These are phyloP conservation scores for Cytospora paraplurivora DNA, from an alignment of 2,329 filamentous ascomycete species.

Conservation along the genomic window DNA sequence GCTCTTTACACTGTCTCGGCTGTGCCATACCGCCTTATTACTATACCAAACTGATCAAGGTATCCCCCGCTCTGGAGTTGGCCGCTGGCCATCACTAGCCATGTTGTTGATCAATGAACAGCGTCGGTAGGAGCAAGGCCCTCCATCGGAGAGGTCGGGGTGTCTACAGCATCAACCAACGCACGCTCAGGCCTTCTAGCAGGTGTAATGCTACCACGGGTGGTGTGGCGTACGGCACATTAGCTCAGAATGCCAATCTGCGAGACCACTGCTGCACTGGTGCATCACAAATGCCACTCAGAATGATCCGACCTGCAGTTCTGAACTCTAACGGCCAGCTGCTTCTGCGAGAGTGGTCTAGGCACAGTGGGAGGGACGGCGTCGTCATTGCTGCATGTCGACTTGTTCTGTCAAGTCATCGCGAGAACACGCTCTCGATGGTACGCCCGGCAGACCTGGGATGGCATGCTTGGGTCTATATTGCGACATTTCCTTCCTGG, in stretches of 20 bases:
- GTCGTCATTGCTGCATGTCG: constrained; percentile 9
- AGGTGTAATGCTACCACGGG: neutral
- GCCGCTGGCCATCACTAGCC: neutral
- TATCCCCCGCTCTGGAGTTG: neutral
- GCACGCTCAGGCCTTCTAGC: neutral
- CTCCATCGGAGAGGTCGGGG: neutral
- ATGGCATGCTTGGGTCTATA: neutral
- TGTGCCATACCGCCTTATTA: neutral
- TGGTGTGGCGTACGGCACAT: neutral
- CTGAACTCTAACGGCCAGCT: neutral
- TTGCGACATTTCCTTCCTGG: constrained; percentile 4
- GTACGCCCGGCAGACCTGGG: constrained; percentile 11
- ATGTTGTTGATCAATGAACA: constrained; percentile 1
- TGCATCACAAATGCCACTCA: neutral
- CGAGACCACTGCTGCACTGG: neutral
- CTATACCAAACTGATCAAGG: neutral
- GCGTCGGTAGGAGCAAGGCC: neutral
- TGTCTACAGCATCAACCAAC: neutral
- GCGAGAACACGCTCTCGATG: constrained; percentile 1
- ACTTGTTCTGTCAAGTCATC: neutral
- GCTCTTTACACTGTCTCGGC: constrained; percentile 7
- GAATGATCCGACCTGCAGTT: neutral
- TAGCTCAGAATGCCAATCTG: neutral
- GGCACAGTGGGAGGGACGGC: constrained; percentile 2
- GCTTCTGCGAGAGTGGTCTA: neutral